These are phyloP conservation scores for Podaxis carcinomalis DNA, from an alignment of 768 basidiomycete genomes.

Conservation along the genomic window DNA sequence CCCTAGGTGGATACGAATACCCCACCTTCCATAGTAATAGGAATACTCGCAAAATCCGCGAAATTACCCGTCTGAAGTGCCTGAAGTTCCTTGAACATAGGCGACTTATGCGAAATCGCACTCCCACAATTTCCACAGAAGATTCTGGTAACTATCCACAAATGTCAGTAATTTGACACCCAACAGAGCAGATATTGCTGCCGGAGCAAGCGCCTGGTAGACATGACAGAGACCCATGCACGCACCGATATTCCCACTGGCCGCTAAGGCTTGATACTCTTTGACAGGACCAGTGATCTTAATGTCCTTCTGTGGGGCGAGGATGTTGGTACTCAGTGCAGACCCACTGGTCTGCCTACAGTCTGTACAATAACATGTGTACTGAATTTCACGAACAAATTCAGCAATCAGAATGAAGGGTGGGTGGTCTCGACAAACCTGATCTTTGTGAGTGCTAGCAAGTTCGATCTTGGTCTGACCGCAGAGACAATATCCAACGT, in stretches of 20 bases:
- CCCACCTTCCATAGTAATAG: conserved; percentile 27
- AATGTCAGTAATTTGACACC: too few species aligned
- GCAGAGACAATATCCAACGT: conserved; percentile 29
- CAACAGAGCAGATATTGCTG: too few species aligned
- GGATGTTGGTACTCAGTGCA: conserved; percentile 34
- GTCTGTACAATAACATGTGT: conserved; percentile 33
- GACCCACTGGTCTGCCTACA: conserved; percentile 33
- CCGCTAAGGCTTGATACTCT: conserved; percentile 23
- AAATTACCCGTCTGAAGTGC: conserved; percentile 37
- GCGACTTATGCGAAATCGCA: conserved; percentile 30
- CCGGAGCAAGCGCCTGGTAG: too few species aligned
- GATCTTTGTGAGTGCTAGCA: conserved; percentile 21
- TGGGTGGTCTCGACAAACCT: conserved; percentile 18
- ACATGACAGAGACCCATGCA: not conserved
- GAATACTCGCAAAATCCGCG: conserved; percentile 23
- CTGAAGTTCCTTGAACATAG: conserved; percentile 28
- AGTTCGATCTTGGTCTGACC: conserved; percentile 25
- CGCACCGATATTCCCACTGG: conserved; percentile 31
- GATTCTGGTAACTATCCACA: conserved; percentile 27
- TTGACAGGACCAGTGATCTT: conserved; percentile 30
- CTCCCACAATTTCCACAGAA: conserved; percentile 35
- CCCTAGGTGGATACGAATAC: conserved; percentile 2
- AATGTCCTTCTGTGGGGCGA: conserved; percentile 27
- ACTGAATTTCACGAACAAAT: conserved; percentile 14
- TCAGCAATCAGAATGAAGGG: too few species aligned